Evolutionary conservation across 2,329 filamentous ascomycete species (phyloP).

Genomic region (Colletotrichum echinochloae): DNA sequence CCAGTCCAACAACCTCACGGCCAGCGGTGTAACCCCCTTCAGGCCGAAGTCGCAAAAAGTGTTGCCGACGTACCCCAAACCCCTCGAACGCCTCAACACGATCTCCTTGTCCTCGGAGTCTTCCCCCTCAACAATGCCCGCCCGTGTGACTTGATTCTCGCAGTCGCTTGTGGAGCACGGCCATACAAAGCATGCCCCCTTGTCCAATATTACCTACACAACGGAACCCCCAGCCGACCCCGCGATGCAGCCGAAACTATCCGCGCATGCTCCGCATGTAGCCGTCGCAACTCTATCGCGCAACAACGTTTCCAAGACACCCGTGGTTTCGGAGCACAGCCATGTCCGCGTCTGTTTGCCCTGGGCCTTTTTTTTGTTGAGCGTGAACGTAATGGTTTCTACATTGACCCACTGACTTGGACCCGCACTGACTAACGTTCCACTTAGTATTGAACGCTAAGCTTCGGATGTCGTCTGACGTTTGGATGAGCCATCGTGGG

Average conservation of each 20-base stretch:
- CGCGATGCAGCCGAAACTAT: slow-evolving; percentile 20
- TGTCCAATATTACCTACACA: neutral
- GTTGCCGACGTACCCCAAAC: slow-evolving; percentile 48
- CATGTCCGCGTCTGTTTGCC: neutral
- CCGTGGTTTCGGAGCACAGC: slow-evolving; percentile 9
- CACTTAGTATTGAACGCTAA: slow-evolving; percentile 35
- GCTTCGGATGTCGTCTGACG: slow-evolving; percentile 23
- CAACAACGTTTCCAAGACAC: slow-evolving; percentile 9
- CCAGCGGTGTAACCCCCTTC: slow-evolving; percentile 47
- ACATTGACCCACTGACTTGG: slow-evolving; percentile 19
- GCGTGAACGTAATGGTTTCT: neutral
- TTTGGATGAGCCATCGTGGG: neutral
- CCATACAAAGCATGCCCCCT: slow-evolving; percentile 29
- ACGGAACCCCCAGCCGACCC: slow-evolving; percentile 15
- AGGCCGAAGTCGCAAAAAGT: slow-evolving; percentile 43
- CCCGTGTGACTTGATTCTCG: neutral
- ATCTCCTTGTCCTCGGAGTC: slow-evolving; percentile 27
- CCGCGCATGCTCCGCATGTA: slow-evolving; percentile 24
- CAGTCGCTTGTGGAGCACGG: slow-evolving; percentile 17
- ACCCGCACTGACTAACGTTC: slow-evolving; percentile 35
- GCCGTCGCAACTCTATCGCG: neutral
- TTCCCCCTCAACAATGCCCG: slow-evolving; percentile 8
- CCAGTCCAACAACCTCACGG: slow-evolving; percentile 43
- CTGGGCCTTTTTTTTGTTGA: neutral
- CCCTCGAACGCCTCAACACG: slow-evolving; percentile 43